Conservation (phyloP, 2,329 filamentous ascomycete genomes). For the Xylaria sp. region DNA sequence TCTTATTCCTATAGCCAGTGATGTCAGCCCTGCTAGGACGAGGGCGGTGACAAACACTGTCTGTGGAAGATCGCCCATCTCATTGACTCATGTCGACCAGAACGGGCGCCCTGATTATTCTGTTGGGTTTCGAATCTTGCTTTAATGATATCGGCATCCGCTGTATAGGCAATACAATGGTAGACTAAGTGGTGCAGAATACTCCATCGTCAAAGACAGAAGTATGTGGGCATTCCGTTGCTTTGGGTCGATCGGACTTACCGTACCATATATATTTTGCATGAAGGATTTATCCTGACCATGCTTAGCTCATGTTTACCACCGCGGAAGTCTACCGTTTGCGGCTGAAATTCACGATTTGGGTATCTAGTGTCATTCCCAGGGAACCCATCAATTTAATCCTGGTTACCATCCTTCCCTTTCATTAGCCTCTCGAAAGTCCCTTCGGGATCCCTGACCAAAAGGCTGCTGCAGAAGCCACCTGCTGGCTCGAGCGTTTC, state of each 20-base stretch:
- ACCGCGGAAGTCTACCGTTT: background rate
- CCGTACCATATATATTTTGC: background rate
- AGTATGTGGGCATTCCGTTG: background rate
- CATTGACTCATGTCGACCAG: background rate
- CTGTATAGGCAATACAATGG: background rate
- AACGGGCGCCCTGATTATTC: background rate
- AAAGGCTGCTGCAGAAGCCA: too few relatives aligned
- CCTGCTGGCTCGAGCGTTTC: too few relatives aligned
- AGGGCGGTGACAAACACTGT: slow-evolving; percentile 22
- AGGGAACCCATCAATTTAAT: background rate
- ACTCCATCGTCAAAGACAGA: background rate
- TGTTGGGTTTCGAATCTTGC: background rate
- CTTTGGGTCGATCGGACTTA: background rate
- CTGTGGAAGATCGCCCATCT: background rate
- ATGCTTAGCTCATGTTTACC: background rate
- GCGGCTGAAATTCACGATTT: background rate
- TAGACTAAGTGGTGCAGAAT: background rate
- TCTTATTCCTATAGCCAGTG: slow-evolving; percentile 26
- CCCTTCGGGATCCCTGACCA: too few relatives aligned
- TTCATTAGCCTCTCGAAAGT: background rate
- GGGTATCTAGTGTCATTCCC: slow-evolving; percentile 1
- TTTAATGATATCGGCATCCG: background rate
- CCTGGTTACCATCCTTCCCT: background rate
- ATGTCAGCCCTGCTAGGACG: slow-evolving; percentile 31
- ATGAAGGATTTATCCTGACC: background rate